phyloP scores from a whole-genome alignment of 352 stramenopile species.

The Phytophthora constricta region DNA sequence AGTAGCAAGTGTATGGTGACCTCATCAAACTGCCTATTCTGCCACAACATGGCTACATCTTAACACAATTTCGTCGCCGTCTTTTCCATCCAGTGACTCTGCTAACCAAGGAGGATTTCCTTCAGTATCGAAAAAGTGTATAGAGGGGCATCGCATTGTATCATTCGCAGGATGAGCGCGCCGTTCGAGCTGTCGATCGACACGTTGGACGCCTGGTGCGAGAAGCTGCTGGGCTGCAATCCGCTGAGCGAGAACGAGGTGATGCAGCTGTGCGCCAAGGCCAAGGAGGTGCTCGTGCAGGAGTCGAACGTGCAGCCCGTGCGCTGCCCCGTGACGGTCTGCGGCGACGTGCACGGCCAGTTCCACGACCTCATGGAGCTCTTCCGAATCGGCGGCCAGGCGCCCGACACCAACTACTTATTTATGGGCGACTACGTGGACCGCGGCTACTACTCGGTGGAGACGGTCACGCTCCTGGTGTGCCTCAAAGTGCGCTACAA shows the following conservation, averaged over 20 bases:
- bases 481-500: slow-evolving; percentile 91
- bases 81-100: neutral
- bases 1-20: too few relatives aligned
- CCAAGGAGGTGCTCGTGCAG: slow-evolving; percentile 96
- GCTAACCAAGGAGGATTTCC: slow-evolving; percentile 15
- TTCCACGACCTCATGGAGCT: slow-evolving; percentile 98
- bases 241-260: slow-evolving; percentile 96
- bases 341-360: slow-evolving; percentile 97
- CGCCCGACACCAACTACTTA: slow-evolving; percentile 81
- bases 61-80: slow-evolving; percentile 5
- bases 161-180: slow-evolving; percentile 46
- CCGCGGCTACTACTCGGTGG: slow-evolving; percentile 88
- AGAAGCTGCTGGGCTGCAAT: slow-evolving; percentile 94
- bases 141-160: neutral
- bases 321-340: slow-evolving; percentile 97
- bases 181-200: slow-evolving; percentile 82
- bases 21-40: too few relatives aligned
- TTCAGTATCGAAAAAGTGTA: neutral
- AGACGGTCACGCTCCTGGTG: slow-evolving; percentile 85
- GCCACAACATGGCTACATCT: neutral
- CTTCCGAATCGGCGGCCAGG: slow-evolving; percentile 92
- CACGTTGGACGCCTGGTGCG: slow-evolving; percentile 95
- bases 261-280: slow-evolving; percentile 94
- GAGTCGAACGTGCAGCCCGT: slow-evolving; percentile 98
- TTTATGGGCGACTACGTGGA: slow-evolving; percentile 90